Percentiles rank a stretch among this genome's conserved stretches.
These are phyloP conservation scores for Moesziomyces parantarcticus DNA, from an alignment of 1,284 basidiomycete genomes.

Conservation along the genomic window DNA sequence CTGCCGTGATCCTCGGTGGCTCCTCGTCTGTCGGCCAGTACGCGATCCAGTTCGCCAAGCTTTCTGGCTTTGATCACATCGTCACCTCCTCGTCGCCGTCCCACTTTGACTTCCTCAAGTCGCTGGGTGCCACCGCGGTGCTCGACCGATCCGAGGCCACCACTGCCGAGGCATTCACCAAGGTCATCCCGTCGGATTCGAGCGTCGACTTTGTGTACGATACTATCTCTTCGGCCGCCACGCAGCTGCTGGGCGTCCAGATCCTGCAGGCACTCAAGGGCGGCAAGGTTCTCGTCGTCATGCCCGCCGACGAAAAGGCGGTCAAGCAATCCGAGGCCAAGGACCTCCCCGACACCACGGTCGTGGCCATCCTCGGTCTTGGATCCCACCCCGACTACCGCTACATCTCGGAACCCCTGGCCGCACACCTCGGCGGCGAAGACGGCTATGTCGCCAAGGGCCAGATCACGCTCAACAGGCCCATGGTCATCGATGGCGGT, in stretches of 20 bases:
- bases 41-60: slow-evolving; percentile 54
- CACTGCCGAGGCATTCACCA: slow-evolving; percentile 17
- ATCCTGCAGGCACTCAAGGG: slow-evolving; percentile 39
- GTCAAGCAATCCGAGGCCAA: background rate
- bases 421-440: slow-evolving; percentile 44
- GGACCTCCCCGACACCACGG: slow-evolving; percentile 3
- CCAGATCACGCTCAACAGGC: slow-evolving; percentile 38
- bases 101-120: slow-evolving; percentile 43
- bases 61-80: slow-evolving; percentile 52
- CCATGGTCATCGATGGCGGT: slow-evolving; percentile 44
- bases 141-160: slow-evolving; percentile 44
- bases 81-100: slow-evolving; percentile 43
- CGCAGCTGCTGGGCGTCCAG: slow-evolving; percentile 42
- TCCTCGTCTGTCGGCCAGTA: slow-evolving; percentile 54
- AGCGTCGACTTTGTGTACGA: slow-evolving; percentile 44
- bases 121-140: slow-evolving; percentile 42
- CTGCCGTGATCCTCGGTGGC: slow-evolving; percentile 55
- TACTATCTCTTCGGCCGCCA: slow-evolving; percentile 41
- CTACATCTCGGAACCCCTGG: slow-evolving; percentile 34
- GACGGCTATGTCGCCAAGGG: slow-evolving; percentile 47
- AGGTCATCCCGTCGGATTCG: slow-evolving; percentile 5
- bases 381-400: slow-evolving; percentile 32
- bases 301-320: slow-evolving; percentile 22
- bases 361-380: slow-evolving; percentile 24
- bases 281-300: slow-evolving; percentile 37